phyloP scores from a whole-genome alignment of 2,329 filamentous ascomycete species.

The Phialemonium atrogriseum region DNA sequence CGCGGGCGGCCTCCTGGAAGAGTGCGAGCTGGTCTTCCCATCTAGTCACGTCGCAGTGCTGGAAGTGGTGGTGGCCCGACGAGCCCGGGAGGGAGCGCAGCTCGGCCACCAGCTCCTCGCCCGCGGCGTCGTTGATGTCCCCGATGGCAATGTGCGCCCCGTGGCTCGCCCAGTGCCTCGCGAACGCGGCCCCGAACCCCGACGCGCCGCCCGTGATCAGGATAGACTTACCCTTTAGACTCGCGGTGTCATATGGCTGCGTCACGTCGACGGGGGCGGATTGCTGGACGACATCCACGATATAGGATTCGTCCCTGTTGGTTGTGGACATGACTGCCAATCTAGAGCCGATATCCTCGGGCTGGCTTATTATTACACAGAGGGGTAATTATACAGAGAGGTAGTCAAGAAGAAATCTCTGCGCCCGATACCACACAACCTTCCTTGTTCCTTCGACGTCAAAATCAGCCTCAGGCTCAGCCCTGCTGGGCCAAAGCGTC shows the following conservation, averaged over 20 bases:
- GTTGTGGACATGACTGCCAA: too few species aligned
- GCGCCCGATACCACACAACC: too few species aligned
- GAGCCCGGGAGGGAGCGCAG: slow-evolving; percentile 34
- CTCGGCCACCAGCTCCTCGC: slow-evolving; percentile 45
- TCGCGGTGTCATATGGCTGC: slow-evolving; percentile 33
- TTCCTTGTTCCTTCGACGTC: too few species aligned
- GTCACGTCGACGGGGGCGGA: slow-evolving; percentile 38
- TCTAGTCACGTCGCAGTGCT: slow-evolving; percentile 55
- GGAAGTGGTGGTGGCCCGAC: slow-evolving; percentile 40
- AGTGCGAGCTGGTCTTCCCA: slow-evolving; percentile 57
- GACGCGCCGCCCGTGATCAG: slow-evolving; percentile 58
- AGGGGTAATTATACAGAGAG: too few species aligned
- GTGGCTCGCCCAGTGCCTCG: slow-evolving; percentile 42
- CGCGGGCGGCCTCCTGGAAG: slow-evolving; percentile 48
- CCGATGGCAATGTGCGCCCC: slow-evolving; percentile 56
- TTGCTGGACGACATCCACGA: too few species aligned
- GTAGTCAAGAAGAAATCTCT: too few species aligned
- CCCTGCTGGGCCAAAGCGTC: too few species aligned
- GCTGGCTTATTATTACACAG: too few species aligned
- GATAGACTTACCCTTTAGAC: slow-evolving; percentile 46
- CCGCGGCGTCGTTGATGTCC: slow-evolving; percentile 48
- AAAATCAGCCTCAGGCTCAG: too few species aligned
- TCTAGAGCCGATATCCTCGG: too few species aligned
- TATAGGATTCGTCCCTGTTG: too few species aligned
- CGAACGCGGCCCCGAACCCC: slow-evolving; percentile 49